Conservation (phyloP, 176 grass and related monocot species). For the Themeda triandra region DNA sequence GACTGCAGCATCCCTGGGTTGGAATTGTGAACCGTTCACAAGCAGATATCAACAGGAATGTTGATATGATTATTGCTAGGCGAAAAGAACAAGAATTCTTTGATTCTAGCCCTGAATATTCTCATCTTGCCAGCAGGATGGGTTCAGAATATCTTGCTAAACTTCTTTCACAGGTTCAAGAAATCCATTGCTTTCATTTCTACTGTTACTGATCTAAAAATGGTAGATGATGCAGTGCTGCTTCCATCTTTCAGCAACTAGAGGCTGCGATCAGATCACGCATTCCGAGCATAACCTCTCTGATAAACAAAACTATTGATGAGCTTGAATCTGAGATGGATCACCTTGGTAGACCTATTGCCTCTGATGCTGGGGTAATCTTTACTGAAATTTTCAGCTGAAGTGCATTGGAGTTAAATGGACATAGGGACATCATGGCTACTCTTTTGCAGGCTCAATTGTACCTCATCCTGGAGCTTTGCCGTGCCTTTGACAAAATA, state of each 20-base stretch:
- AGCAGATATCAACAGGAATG: conserved; percentile 85
- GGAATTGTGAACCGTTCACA: conserved; percentile 94
- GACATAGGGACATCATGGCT: conserved; percentile 6
- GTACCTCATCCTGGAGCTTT: conserved; percentile 90
- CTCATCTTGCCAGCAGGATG: conserved; percentile 82
- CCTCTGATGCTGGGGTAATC: conserved; percentile 76
- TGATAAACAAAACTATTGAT: conserved; percentile 95
- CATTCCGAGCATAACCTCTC: conserved; percentile 84
- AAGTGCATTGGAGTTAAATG: not conserved
- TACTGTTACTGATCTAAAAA: not conserved
- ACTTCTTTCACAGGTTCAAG: conserved; percentile 72
- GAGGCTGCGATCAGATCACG: conserved; percentile 83
- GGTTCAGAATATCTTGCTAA: conserved; percentile 91
- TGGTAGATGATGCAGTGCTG: conserved; percentile 19
- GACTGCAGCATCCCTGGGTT: conserved; percentile 83
- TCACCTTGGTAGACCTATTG: conserved; percentile 83
- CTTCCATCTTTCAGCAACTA: conserved; percentile 60
- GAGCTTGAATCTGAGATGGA: conserved; percentile 95
- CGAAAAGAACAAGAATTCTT: conserved; percentile 81
- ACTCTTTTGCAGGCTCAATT: conserved; percentile 69
- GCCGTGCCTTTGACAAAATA: conserved; percentile 91
- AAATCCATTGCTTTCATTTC: not conserved
- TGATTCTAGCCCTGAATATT: conserved; percentile 73
- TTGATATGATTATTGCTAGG: conserved; percentile 80
- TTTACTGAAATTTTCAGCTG: conserved; percentile 24